Conservation (phyloP, 1,284 basidiomycete species). For the Abortiporus biennis region DNA sequence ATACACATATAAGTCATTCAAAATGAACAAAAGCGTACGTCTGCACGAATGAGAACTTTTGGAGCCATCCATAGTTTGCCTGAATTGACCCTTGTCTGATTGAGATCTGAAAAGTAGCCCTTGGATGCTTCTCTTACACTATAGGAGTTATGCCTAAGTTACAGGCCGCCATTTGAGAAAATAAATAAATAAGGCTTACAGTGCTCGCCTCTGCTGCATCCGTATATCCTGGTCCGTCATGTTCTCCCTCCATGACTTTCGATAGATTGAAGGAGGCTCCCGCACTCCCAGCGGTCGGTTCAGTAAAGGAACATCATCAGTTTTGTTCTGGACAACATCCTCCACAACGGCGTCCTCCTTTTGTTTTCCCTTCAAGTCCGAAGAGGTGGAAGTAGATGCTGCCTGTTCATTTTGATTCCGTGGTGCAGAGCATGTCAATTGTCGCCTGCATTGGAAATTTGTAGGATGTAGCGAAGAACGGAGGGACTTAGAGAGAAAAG, state of each 20-base stretch:
- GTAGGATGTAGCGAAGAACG: not conserved
- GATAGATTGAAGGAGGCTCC: conserved; percentile 48
- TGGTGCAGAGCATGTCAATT: conserved; percentile 2
- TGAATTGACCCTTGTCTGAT: conserved; percentile 75
- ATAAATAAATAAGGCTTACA: conserved; percentile 48
- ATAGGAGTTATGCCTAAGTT: conserved; percentile 3
- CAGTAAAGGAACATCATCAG: conserved; percentile 42
- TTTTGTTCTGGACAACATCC: not conserved
- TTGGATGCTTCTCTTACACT: conserved; percentile 84
- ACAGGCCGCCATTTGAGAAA: not conserved
- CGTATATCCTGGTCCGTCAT: conserved; percentile 69
- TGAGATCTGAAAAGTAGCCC: conserved; percentile 90
- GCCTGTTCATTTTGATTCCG: conserved; percentile 4
- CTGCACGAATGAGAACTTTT: conserved; percentile 80
- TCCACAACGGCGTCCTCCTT: conserved; percentile 3
- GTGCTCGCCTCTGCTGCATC: conserved; percentile 65
- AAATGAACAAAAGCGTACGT: conserved; percentile 53
- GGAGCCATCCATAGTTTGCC: conserved; percentile 97
- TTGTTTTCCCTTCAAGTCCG: conserved; percentile 12
- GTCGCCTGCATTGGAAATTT: not conserved
- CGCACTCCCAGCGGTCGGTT: conserved; percentile 71
- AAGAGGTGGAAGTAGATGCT: not conserved
- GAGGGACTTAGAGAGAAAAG: not conserved
- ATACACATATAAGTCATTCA: conserved; percentile 2
- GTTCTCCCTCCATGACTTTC: conserved; percentile 62